phyloP scores from a whole-genome alignment of 1,284 basidiomycete genomes.

The Trichosporon sp. region DNA sequence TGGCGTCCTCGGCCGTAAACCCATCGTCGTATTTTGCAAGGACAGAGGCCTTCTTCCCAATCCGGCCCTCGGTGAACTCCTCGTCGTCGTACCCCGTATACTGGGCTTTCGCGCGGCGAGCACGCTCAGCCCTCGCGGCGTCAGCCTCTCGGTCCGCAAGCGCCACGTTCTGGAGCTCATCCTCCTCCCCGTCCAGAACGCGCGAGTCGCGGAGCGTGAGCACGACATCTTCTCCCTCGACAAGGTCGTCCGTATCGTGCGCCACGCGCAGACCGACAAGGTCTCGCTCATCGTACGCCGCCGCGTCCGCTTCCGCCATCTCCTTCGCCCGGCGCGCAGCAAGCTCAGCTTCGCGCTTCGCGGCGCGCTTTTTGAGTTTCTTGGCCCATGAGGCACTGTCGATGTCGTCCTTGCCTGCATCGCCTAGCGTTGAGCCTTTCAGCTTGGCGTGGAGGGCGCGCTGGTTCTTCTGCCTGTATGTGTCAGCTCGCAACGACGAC shows the following conservation, averaged over 20 bases:
- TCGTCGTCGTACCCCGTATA: conserved; percentile 98
- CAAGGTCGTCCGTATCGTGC: conserved; percentile 86
- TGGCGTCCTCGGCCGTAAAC: conserved; percentile 60
- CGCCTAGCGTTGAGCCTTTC: conserved; percentile 82
- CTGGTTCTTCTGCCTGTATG: conserved; percentile 17
- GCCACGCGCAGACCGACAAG: conserved; percentile 88
- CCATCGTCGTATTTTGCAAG: conserved; percentile 93
- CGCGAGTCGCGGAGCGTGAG: conserved; percentile 93
- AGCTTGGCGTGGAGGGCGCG: conserved; percentile 78
- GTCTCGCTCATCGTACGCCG: conserved; percentile 69
- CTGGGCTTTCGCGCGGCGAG: conserved; percentile 72
- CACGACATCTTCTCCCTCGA: conserved; percentile 88
- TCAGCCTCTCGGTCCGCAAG: conserved; percentile 78
- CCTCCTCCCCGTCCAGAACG: conserved; percentile 93
- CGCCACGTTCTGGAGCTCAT: conserved; percentile 91
- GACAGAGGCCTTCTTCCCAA: conserved; percentile 72
- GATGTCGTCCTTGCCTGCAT: conserved; percentile 60
- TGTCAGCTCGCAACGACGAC: neutral
- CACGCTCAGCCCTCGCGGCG: conserved; percentile 61
- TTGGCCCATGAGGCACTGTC: conserved; percentile 79
- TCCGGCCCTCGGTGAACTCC: conserved; percentile 66
- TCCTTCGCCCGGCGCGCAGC: conserved; percentile 64
- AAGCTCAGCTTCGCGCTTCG: conserved; percentile 74
- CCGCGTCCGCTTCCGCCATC: conserved; percentile 72
- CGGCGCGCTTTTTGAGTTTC: conserved; percentile 77